phyloP scores from a whole-genome alignment of 108 stramenopile species.

The Stephanodiscus minutulus region DNA sequence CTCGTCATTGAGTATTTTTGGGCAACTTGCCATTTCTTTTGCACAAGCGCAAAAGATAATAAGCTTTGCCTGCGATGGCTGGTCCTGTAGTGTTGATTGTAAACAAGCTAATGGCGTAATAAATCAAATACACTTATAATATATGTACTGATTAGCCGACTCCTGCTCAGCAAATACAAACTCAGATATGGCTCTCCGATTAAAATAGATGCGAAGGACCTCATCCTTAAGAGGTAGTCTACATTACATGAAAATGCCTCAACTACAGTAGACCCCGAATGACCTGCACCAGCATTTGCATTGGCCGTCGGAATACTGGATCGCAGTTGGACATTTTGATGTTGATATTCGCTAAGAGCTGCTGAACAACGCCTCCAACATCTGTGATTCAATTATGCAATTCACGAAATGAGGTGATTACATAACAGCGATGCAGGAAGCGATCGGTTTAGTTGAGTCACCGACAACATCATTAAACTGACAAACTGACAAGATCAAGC shows the following conservation, averaged over 20 bases:
- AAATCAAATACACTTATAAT: too few relatives aligned
- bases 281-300: constrained; percentile 78
- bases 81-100: too few relatives aligned
- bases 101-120: too few relatives aligned
- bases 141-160: too few relatives aligned
- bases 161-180: too few relatives aligned
- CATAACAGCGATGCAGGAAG: not conserved
- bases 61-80: too few relatives aligned
- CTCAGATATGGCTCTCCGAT: too few relatives aligned
- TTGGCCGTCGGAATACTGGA: constrained; percentile 63
- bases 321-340: constrained; percentile 66
- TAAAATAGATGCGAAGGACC: too few relatives aligned
- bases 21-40: too few relatives aligned
- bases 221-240: too few relatives aligned
- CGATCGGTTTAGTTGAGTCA: not conserved
- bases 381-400: constrained; percentile 19
- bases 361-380: constrained; percentile 63
- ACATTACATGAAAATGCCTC: not conserved
- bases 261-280: constrained; percentile 68
- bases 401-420: not conserved
- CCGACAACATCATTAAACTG: not conserved
- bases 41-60: too few relatives aligned
- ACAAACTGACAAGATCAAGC: not conserved
- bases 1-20: too few relatives aligned
- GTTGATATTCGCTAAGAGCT: constrained; percentile 64